Evolutionary conservation across 2,329 filamentous ascomycete species (phyloP).

Genomic region (Boeremia lycopersici): DNA sequence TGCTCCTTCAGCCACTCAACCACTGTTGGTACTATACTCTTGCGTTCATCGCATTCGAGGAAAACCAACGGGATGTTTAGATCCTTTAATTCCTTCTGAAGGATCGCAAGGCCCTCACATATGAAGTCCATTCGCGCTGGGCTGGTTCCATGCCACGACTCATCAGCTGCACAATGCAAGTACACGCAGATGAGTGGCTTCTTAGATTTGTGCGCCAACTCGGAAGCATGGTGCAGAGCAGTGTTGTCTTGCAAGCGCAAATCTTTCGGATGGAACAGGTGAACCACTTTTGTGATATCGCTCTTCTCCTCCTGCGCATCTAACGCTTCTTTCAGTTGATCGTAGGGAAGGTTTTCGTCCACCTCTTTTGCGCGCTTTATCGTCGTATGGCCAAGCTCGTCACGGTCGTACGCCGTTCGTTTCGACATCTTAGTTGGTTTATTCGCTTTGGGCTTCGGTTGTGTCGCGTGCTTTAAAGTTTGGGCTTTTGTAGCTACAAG

Average conservation of each 20-base stretch:
- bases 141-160: slow-evolving; percentile 59
- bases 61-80: slow-evolving; percentile 58
- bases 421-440: slow-evolving; percentile 34
- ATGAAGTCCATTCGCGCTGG: slow-evolving; percentile 58
- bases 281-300: slow-evolving; percentile 51
- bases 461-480: slow-evolving; percentile 22
- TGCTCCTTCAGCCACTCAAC: slow-evolving; percentile 53
- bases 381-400: slow-evolving; percentile 51
- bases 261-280: slow-evolving; percentile 61
- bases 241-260: slow-evolving; percentile 58
- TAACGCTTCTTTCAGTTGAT: slow-evolving; percentile 49
- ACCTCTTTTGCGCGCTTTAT: slow-evolving; percentile 58
- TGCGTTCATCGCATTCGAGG: slow-evolving; percentile 50
- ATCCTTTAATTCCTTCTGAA: slow-evolving; percentile 55
- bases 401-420: slow-evolving; percentile 36
- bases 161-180: slow-evolving; percentile 54
- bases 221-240: slow-evolving; percentile 53
- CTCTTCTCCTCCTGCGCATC: slow-evolving; percentile 48
- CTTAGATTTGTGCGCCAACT: slow-evolving; percentile 53
- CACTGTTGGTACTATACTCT: slow-evolving; percentile 51
- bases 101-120: slow-evolving; percentile 50
- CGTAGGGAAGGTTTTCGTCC: slow-evolving; percentile 53
- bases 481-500: slow-evolving; percentile 2
- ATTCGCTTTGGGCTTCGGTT: slow-evolving; percentile 10
- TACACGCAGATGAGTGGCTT: slow-evolving; percentile 55